Conservation (phyloP, 495 filamentous ascomycete genomes). For the Trichocladium uniseriatum region DNA sequence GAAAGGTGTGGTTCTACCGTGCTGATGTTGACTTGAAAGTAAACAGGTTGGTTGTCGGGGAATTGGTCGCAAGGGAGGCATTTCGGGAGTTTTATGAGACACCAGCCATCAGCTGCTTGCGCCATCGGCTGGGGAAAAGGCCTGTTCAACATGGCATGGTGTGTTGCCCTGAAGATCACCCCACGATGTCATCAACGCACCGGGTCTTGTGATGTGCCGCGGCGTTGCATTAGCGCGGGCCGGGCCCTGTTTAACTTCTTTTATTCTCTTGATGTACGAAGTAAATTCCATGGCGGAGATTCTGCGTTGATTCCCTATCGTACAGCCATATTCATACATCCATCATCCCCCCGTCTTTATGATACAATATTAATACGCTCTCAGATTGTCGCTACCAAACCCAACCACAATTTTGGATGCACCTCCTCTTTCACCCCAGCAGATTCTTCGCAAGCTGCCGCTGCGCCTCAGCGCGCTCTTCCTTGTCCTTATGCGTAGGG, state of each 20-base stretch:
- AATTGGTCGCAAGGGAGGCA: no score
- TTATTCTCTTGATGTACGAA: no score
- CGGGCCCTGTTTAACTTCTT: neutral
- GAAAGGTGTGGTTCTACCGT: neutral
- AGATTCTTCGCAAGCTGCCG: slow-evolving; percentile 9
- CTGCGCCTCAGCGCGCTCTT: slow-evolving; percentile 9
- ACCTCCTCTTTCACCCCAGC: slow-evolving; percentile 1
- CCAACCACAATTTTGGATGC: no score
- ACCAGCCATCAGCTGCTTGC: no score
- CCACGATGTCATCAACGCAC: slow-evolving; percentile 7
- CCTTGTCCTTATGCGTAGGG: slow-evolving; percentile 12
- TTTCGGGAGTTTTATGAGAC: no score
- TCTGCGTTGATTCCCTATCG: neutral
- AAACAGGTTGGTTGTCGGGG: no score
- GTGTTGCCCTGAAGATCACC: neutral
- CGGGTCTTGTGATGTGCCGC: slow-evolving; percentile 12
- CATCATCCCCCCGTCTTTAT: neutral
- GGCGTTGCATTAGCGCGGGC: slow-evolving; percentile 22
- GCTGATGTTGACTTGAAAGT: no score
- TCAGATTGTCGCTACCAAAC: neutral
- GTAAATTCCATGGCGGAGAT: neutral
- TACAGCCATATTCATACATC: neutral
- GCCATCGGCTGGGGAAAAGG: no score
- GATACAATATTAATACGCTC: neutral
- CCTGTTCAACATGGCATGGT: no score